Evolutionary conservation across 2,329 filamentous ascomycete species (phyloP), one percentile per base, ranked within the genome.

Genomic region (Alternaria tenuissima): DNA sequence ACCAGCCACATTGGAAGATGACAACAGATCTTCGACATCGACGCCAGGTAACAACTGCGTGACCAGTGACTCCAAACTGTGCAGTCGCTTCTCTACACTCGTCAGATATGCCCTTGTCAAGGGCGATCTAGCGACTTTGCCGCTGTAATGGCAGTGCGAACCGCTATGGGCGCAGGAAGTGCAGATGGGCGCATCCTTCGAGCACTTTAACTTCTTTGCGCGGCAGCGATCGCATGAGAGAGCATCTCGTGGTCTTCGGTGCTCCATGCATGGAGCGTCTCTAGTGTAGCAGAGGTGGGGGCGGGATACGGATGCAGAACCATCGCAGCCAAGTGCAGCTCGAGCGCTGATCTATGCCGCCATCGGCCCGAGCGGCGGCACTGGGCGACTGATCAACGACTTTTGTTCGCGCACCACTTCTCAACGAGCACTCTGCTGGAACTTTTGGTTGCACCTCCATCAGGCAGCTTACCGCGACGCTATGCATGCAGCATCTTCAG

Each of bases 191-290:
- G 62, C 58, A 32, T 72, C 66, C 46, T 72, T 72, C 24, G 69
- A 72, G n/a, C 69, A 72, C 63, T 72, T 72, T 36, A 72, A 42
- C 47, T 72, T 72, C 39, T 72, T 72, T 52, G 67, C 59, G 46
- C 69, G 66, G 49, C 69, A 72, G 30, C 69, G 63, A 52, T 70
- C 68, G 62, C 69, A 72, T 44, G 63, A 65, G 34, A 65, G 52
- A 30, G 57, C 60, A 59, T 63, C 60, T 36, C 61, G 65, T 26
- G 62, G 53, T 49, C 63, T 69, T 64, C 60, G 68, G 53, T 70
- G 64, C 64, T 70, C 67, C 67, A 70, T 70, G 58, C 66, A 70
- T 70, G 57, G 49, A 55, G 46, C 41, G 18, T 28, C 46, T 26
- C 44, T 59, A 60, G 52, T 60, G 57, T 62, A 39, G 56, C 47